Base-by-base conservation (phyloP, 179 eudicot genomes). In the Beta macrorhiza region DNA sequence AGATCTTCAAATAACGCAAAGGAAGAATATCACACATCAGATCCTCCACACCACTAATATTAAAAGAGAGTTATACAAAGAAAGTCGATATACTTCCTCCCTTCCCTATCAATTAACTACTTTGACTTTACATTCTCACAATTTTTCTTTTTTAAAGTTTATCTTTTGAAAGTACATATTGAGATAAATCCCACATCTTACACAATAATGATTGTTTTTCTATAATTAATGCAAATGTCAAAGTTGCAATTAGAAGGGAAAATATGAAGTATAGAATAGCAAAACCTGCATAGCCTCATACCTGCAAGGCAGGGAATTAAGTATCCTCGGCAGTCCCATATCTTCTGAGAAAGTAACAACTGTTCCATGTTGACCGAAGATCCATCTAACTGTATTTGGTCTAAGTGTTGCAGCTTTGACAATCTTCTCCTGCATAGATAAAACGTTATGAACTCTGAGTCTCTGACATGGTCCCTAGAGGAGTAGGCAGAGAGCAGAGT, bases 261-360 rank as follows among this genome's bases (percentile, higher is more conserved):
- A 0, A 49, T 0, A 5, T 5, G 52, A 49, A 49, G 9, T 49
- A 49, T 12, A 37, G 32, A 15, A 29, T 55, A 64, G 67, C 78
- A 51, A 32, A 82, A 78, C 47, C 67, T 44, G 15, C 22, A 80
- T 32, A 45, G 77, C 53, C 29, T 64, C 42, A 49, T 82, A 90
- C 97, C 94, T 84, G 87, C 87, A 80, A 56, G 93, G 85, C 71
- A 86, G 86, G 67, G 92, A 67, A 58, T 87, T 81, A 73, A 95
- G 92, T 78, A 95, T 84, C 78, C 83, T 87, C n/a, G 98, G 97
- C 62, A 90, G 84, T n/a, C 97, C 93, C 77, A 95, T 79, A 56
- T 93, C 97, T 2, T 87, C 83, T 5, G 97, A 85, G 77, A 93
- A 95, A 42, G 91, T 88, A 62, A 95, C 91, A 55, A 86, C 84